Evolutionary conservation across 345 rosid species (phyloP).

Genomic region (Salix suchowensis): DNA sequence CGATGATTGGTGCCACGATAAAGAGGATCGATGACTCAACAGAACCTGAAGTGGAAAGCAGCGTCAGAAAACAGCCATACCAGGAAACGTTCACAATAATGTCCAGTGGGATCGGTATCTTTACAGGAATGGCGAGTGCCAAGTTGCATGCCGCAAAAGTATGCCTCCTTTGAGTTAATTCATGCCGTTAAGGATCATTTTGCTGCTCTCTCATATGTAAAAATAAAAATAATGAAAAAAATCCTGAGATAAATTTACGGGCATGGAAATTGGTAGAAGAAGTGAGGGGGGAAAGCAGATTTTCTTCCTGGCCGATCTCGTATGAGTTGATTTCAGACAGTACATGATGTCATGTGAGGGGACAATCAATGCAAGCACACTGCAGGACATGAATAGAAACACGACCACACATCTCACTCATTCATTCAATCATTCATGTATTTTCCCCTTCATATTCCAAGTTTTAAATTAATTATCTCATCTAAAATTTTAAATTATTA

Average conservation of each 20-base stretch:
- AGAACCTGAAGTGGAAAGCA: neutral
- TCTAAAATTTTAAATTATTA: too few species aligned
- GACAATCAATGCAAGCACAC: neutral
- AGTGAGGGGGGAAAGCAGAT: neutral
- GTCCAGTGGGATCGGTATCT: neutral
- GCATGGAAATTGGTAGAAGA: neutral
- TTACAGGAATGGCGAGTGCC: neutral
- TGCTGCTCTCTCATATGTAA: neutral
- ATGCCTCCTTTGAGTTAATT: neutral
- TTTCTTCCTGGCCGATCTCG: too few species aligned
- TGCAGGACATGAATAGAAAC: neutral
- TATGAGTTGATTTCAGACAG: neutral
- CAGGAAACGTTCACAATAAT: neutral
- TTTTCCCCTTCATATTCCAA: too few species aligned
- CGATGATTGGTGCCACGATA: neutral
- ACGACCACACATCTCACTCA: neutral
- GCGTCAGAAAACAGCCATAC: neutral
- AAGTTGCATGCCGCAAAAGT: neutral
- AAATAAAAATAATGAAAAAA: too few species aligned
- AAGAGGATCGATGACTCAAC: neutral
- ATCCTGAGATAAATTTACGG: neutral
- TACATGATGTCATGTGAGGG: too few species aligned
- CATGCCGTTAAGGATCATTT: neutral
- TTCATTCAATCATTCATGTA: too few species aligned
- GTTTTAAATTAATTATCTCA: too few species aligned